Evolutionary conservation across 2,329 filamentous ascomycete genomes (phyloP), one percentile per base, ranked within the genome.

Genomic region (Xylariaceae sp.): DNA sequence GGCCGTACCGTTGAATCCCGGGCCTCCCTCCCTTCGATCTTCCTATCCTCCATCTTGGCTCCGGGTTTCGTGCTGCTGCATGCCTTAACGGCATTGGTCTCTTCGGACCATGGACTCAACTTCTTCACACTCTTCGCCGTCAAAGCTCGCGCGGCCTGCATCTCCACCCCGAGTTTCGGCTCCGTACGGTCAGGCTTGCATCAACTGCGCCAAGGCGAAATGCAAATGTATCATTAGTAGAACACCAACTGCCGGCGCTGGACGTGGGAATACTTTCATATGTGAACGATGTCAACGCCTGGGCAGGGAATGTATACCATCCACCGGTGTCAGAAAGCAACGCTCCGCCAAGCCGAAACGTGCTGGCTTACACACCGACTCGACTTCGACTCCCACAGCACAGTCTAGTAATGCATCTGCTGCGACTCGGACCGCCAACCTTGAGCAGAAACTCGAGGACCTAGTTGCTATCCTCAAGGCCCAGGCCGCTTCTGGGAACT

Each of bases 281-380:
- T 71, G 68, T 49, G 68, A 71, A 44, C 70, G 73, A 48, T 76
- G 73, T 40, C 60, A 68, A 42, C 69, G 72, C 5, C 58, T 75
- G 1, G 65, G 66, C 18, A 71, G 69, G 52, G 61, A 69, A 42
- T 75, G 73, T 52, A 61, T 64, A 15, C 68, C 71, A 11, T 67
- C 70, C 9, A 56, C 59, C 15, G 64, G 67, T n/a, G 59, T 67
- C 12, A 66, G 69, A 44, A 66, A 60, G 39, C 64, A 60, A 18
- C 51, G 59, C 11, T 52, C 48, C 6, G 51, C 45, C 5, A 54
- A 48, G 12, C 47, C 54, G 6, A 47, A 32, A 19, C 48, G 52
- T 32, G 14, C 14, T 7, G 22, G 18, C 22, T 48, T 35, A 38
- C 48, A 52, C 27, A 12, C n/a, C 9, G 30, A 18, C 22, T 47